Conservation (phyloP, 2,329 filamentous ascomycete genomes). For the Fusarium equiseti region DNA sequence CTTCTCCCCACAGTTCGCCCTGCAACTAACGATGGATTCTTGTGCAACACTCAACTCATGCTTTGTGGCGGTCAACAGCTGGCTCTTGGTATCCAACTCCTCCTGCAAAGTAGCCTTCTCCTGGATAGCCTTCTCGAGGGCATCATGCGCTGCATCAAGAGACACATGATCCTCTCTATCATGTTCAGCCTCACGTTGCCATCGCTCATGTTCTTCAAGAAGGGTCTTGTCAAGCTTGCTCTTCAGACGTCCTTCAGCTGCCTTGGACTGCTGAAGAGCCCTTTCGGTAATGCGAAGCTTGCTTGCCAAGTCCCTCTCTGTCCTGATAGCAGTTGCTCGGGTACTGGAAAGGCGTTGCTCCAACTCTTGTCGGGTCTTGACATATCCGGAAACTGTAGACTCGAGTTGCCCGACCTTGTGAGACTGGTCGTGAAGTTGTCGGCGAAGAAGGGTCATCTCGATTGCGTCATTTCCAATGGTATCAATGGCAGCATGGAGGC, state of each 20-base stretch:
- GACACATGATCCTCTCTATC: neutral
- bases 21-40: neutral
- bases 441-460: conserved; percentile 1
- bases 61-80: neutral
- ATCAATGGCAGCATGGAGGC: conserved; percentile 3
- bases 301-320: neutral
- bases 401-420: neutral
- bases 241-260: conserved; percentile 1
- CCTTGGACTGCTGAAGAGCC: neutral
- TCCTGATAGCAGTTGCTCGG: neutral
- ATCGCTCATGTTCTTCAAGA: conserved; percentile 6
- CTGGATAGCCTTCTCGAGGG: neutral
- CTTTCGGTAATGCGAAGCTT: neutral
- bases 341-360: neutral
- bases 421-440: neutral
- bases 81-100: neutral
- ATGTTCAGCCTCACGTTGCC: neutral
- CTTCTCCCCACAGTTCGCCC: neutral
- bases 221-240: conserved; percentile 9
- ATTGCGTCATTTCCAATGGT: conserved; percentile 10
- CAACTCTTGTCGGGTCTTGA: neutral
- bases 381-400: neutral
- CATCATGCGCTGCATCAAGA: neutral
- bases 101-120: neutral
- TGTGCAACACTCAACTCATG: neutral